A percentile compares a stretch with the other conserved stretches of the same genome.
These are phyloP conservation scores for Pyrus hybrid DNA, from an alignment of 331 rosid species.

Conservation along the genomic window DNA sequence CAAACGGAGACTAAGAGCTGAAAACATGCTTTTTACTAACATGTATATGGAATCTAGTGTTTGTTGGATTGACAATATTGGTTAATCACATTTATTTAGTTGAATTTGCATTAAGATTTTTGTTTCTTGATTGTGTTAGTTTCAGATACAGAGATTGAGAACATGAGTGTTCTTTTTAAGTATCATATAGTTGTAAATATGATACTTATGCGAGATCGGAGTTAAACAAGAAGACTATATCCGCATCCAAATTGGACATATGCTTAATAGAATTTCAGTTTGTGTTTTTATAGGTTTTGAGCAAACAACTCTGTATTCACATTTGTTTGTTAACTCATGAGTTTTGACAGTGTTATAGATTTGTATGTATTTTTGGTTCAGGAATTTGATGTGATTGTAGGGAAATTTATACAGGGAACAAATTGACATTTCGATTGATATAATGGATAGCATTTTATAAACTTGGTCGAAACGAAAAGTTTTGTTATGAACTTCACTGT, in stretches of 20 bases:
- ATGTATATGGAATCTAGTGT: not conserved
- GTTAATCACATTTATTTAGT: not conserved
- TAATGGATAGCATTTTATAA: not conserved
- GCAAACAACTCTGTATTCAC: not conserved
- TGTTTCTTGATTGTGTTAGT: not conserved
- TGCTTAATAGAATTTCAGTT: not conserved
- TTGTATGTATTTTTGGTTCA: no score
- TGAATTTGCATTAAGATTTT: not conserved
- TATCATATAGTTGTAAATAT: not conserved
- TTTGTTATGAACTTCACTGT: not conserved
- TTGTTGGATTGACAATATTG: not conserved
- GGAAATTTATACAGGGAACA: no score
- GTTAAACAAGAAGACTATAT: not conserved
- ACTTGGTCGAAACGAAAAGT: not conserved
- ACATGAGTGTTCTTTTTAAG: not conserved
- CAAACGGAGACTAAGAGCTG: not conserved
- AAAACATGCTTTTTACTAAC: not conserved
- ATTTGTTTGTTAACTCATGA: not conserved
- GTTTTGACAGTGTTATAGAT: not conserved
- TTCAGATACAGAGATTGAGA: not conserved
- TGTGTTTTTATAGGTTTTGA: not conserved
- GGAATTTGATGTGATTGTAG: no score
- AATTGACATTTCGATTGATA: no score
- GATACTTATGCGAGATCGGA: not conserved
- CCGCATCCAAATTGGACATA: not conserved